phyloP scores from a whole-genome alignment of 495 filamentous ascomycete genomes.

The Penicillium waksmanii region DNA sequence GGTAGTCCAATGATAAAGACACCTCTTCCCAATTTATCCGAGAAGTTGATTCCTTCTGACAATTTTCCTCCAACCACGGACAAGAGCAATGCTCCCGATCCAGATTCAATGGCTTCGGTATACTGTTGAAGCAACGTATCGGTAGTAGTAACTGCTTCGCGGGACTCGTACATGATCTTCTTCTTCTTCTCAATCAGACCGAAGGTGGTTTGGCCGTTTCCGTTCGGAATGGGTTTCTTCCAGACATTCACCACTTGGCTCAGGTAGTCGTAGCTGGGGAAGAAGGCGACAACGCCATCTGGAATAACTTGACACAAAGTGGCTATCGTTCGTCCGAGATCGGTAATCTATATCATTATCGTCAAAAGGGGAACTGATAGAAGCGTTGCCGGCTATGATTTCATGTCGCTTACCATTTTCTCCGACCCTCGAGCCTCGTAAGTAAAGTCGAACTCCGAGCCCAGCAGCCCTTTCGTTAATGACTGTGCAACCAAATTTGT shows the following conservation, averaged over 20 bases:
- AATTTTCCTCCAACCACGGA: constrained; percentile 94
- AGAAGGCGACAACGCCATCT: constrained; percentile 94
- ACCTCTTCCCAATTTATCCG: constrained; percentile 84
- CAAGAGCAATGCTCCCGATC: constrained; percentile 79
- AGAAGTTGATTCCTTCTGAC: constrained; percentile 98
- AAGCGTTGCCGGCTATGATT: neutral
- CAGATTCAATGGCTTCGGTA: constrained; percentile 63
- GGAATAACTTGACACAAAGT: constrained; percentile 75
- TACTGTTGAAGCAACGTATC: constrained; percentile 77
- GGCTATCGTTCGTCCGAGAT: constrained; percentile 73
- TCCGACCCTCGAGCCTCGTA: constrained; percentile 71
- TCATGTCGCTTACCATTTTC: constrained; percentile 46
- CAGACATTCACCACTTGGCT: constrained; percentile 71
- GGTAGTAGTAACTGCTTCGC: constrained; percentile 50
- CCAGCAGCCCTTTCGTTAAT: constrained; percentile 54
- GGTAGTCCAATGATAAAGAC: constrained; percentile 89
- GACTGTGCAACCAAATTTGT: constrained; percentile 79
- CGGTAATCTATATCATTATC: constrained; percentile 57
- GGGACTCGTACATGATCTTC: constrained; percentile 64
- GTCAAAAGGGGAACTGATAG: neutral
- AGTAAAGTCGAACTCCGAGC: constrained; percentile 80
- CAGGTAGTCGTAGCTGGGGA: constrained; percentile 91
- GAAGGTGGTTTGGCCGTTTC: constrained; percentile 34
- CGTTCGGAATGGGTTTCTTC: constrained; percentile 50
- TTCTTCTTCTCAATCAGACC: constrained; percentile 60